phyloP scores from a whole-genome alignment of 345 rosid genomes.

The Rhizophora mangle region DNA sequence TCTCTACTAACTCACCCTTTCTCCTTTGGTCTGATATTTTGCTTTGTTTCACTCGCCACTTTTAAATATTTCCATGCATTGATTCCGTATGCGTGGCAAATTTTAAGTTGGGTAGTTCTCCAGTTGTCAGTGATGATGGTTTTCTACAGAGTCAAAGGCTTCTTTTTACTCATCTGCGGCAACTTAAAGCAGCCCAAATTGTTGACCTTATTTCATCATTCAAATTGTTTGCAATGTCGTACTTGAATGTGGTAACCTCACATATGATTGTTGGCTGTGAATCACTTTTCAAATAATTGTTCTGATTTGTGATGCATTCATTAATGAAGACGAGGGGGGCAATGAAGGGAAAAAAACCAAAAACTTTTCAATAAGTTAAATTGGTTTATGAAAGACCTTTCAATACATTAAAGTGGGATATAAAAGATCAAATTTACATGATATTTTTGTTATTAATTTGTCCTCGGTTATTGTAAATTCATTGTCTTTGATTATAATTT shows the following conservation, averaged over 20 bases:
- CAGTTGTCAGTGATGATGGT: background rate
- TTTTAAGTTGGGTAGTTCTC: background rate
- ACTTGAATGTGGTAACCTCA: background rate
- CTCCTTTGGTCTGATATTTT: too few relatives aligned
- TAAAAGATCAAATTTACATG: too few relatives aligned
- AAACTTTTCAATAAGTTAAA: background rate
- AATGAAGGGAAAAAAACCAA: background rate
- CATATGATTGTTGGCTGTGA: background rate
- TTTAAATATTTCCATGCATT: background rate
- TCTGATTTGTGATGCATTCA: background rate
- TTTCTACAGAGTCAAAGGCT: background rate
- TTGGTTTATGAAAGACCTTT: background rate
- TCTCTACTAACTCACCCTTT: too few relatives aligned
- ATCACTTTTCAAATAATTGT: background rate
- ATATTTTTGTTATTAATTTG: too few relatives aligned
- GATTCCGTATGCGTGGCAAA: background rate
- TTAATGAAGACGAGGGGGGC: background rate
- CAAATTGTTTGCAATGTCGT: background rate
- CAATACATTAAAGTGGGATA: too few relatives aligned
- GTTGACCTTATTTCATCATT: background rate
- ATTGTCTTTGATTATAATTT: background rate
- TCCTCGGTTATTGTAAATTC: background rate
- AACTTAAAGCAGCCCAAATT: background rate
- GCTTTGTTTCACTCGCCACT: background rate
- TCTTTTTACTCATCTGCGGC: too few relatives aligned